A percentile compares a stretch with the other conserved stretches of the same genome.
phyloP scores from a whole-genome alignment of 2,329 filamentous ascomycete species.

The Tolypocladium ovalisporum region DNA sequence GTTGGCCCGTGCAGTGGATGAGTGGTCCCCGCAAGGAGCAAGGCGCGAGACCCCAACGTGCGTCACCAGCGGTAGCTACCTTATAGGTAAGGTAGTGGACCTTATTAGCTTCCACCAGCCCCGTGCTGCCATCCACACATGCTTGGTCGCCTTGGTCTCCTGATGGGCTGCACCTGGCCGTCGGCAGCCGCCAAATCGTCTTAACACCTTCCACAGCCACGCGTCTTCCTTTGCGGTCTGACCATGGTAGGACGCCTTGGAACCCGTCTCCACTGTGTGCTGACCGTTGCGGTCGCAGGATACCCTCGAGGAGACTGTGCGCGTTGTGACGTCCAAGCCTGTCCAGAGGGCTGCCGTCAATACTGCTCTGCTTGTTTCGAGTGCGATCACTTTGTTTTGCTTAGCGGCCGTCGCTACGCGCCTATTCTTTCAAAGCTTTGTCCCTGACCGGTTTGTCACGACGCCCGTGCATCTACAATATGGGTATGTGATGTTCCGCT shows the following conservation, averaged over 20 bases:
- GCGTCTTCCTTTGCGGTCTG: not conserved
- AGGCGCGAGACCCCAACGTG: too few relatives aligned
- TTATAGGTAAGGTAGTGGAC: too few relatives aligned
- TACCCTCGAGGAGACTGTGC: conserved; percentile 22
- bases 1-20: too few relatives aligned
- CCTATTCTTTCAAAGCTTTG: conserved; percentile 44
- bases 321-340: conserved; percentile 36
- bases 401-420: conserved; percentile 38
- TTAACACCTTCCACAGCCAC: not conserved
- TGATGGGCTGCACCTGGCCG: not conserved
- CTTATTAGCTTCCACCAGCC: too few relatives aligned
- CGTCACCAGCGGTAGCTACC: not conserved
- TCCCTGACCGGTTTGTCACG: conserved; percentile 42
- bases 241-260: conserved; percentile 1
- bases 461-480: conserved; percentile 47
- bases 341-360: conserved; percentile 40
- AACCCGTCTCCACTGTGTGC: not conserved
- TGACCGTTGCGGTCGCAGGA: conserved; percentile 13
- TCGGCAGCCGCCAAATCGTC: not conserved
- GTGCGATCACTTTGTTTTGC: conserved; percentile 32
- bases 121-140: too few relatives aligned
- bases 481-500: conserved; percentile 30
- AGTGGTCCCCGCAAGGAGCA: too few relatives aligned
- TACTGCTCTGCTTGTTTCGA: conserved; percentile 30
- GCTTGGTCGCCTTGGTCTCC: not conserved